Conservation (phyloP, 1,139 yeast species). For the Candida labiduridarum region DNA sequence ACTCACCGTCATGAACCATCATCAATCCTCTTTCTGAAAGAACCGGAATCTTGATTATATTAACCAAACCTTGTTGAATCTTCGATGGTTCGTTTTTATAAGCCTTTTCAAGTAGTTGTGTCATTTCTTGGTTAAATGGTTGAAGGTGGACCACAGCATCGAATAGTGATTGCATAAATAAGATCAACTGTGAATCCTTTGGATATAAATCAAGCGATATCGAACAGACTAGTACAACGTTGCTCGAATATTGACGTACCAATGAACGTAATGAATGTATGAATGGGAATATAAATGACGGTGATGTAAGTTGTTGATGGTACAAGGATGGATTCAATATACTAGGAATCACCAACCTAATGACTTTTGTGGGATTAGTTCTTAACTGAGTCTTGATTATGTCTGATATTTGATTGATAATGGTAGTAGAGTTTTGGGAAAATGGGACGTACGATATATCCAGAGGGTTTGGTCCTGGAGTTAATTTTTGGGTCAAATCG, state of each 20-base stretch:
- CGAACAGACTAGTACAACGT: constrained; percentile 53
- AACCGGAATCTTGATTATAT: constrained; percentile 71
- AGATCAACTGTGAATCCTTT: constrained; percentile 49
- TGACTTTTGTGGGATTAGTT: constrained; percentile 41
- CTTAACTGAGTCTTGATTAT: constrained; percentile 39
- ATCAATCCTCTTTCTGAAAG: constrained; percentile 78
- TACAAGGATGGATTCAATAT: constrained; percentile 80
- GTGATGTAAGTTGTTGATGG: constrained; percentile 52
- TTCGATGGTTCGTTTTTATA: constrained; percentile 73
- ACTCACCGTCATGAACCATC: constrained; percentile 75
- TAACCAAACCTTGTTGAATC: constrained; percentile 84
- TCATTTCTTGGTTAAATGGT: constrained; percentile 81
- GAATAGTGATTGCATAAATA: constrained; percentile 57
- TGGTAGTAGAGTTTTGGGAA: constrained; percentile 19
- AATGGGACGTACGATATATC: constrained; percentile 64
- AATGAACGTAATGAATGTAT: constrained; percentile 62
- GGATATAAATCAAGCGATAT: constrained; percentile 72
- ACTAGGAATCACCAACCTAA: constrained; percentile 74
- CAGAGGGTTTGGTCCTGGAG: constrained; percentile 64
- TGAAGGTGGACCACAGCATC: constrained; percentile 78
- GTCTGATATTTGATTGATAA: constrained; percentile 44
- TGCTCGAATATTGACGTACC: constrained; percentile 46
- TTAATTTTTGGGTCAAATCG: constrained; percentile 70
- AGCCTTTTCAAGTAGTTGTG: constrained; percentile 63
- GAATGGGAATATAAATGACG: constrained; percentile 59